Evolutionary conservation across 169 alveolate species (phyloP), one percentile per base, ranked within the genome.

Genomic region (Eimeria necatrix): DNA sequence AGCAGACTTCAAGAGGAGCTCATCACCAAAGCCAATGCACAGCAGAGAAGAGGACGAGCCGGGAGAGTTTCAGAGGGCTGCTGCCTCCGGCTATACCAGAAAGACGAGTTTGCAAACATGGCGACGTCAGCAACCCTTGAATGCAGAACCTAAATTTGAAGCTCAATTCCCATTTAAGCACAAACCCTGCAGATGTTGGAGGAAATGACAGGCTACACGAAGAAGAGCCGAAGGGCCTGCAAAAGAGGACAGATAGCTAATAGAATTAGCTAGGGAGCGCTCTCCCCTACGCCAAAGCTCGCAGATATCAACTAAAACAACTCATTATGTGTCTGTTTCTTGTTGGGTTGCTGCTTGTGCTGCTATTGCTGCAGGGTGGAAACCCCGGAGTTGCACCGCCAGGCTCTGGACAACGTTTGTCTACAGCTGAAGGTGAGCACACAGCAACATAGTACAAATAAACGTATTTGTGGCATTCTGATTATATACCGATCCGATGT

Each of bases 11-110:
- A 99, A 95, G 98, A 99, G 4, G 98, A 99, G 14, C 99, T 99
- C 4, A 98, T 99, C 46, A 98, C 99, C 0, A 99, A 99, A 91
- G 99, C 99, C 4, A 99, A 98, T 96, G 99, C 99, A 4, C 98
- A 98, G 95, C 99, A 99, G 95, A 96, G 99, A 68, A 97, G 99
- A 41, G 99, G 99, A 20, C 97, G 99, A 96, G 99, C 99, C 0
- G 99, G 99, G 9, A 98, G 99, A 95, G 99, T 99, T 1, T 99
- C 99, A 0, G 99, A 99, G 49, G 99, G 99, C 64, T 96, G 98
- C 59, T 99, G 99, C 94, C 99, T 97, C 95, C 98, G 99, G 87
- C 96, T 99, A 85, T 99, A 99, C 96, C 98, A 99, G 12, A 99
- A 99, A 96, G 97, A 98, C 53, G 98, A 98, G 18, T 98, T 91